Base-by-base conservation (phyloP, 352 stramenopile species). In the Globisporangium barbulae region DNA sequence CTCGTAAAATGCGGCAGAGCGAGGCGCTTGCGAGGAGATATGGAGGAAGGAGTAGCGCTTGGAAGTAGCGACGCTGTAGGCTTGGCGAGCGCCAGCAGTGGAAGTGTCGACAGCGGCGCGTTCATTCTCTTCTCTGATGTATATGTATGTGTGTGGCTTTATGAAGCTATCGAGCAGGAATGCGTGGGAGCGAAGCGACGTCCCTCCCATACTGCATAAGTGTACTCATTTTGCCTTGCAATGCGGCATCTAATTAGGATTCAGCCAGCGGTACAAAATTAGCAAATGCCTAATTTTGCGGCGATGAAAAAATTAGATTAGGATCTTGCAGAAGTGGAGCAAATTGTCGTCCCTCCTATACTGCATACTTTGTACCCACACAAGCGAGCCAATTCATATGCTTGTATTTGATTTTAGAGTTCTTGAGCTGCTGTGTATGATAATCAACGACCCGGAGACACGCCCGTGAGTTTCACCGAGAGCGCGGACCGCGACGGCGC, bases 1-100 rank as follows among this genome's bases (percentile, higher is more conserved):
- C 67, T 73, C 25, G 56, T 67, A 52, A 76, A 78, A 53, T 76
- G 72, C 22, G 71, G 70, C 17, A 76, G 56, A 2, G 63, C 57
- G 30, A 68, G 15, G 6, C n/a, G 47, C 45, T 68, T 67, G 53
- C 13, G 62, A 8, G 53, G 53, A 19, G 62, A 67, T 12, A 42
- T 45, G n/a, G 50, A 12, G 3, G 37, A 10, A 17, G 59, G 17
- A 0, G 47, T 28, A 0, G 35, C 49, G 28, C 13, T 19, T 12
- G 49, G 28, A 7, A 41, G 33, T 4, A n/a, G 31, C 1, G 31
- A 35, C 1, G 44, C 22, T 0, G 17, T 30, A 12, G 28, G 33
- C 30, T 45, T 59, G 9, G 33, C 9, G 42, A 53, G 22, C 39
- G 22, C 45, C 21, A 66, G 52, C 52, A 61, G 25, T 12, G 50